A percentile compares a stretch with the other conserved stretches of the same genome.
Conservation (phyloP, 2,329 filamentous ascomycete species). For the Botrytis byssoidea region DNA sequence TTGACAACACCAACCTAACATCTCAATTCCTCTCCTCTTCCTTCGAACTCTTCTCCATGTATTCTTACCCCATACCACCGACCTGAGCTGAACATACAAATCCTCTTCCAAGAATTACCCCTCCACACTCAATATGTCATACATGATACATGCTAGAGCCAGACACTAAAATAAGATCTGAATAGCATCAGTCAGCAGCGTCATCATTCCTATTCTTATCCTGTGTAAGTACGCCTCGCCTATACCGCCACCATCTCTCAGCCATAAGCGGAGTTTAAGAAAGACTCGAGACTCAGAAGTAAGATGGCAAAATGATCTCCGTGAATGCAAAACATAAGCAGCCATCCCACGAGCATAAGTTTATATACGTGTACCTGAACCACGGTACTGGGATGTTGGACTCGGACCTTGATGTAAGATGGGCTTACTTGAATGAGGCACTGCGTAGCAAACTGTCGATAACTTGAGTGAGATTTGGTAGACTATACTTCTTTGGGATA, state of each 20-base stretch:
- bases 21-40: neutral
- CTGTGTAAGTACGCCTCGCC: neutral
- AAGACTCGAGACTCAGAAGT: neutral
- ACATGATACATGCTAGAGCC: neutral
- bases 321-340: neutral
- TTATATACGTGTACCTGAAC: neutral
- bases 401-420: neutral
- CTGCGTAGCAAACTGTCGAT: neutral
- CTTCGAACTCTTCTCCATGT: too few species aligned
- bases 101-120: neutral
- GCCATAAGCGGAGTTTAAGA: constrained; percentile 3
- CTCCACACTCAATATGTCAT: neutral
- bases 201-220: neutral
- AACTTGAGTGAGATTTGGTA: neutral
- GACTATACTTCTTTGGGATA: neutral
- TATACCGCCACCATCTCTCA: neutral
- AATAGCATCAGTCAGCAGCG: neutral
- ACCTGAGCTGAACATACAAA: neutral
- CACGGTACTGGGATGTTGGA: neutral
- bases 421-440: neutral
- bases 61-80: neutral
- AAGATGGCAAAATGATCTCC: neutral
- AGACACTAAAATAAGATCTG: neutral
- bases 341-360: neutral
- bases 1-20: neutral